phyloP scores from a whole-genome alignment of 129 eudicot species.

The Arctium minus region DNA sequence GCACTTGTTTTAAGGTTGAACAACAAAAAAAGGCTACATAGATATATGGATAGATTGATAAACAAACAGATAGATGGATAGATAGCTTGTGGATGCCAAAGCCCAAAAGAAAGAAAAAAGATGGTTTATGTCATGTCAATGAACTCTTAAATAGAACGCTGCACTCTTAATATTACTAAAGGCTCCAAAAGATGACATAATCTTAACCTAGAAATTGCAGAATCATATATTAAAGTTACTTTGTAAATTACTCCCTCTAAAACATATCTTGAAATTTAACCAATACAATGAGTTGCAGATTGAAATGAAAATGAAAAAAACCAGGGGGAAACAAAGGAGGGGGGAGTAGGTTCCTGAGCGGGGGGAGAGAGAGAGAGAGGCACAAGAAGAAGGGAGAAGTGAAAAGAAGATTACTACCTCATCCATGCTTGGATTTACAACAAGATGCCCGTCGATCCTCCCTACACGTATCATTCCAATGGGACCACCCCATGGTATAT shows the following conservation, averaged over 20 bases:
- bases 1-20: too few relatives aligned
- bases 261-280: background rate
- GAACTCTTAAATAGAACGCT: too few relatives aligned
- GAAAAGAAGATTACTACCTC: slow-evolving; percentile 52
- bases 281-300: background rate
- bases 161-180: too few relatives aligned
- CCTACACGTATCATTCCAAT: slow-evolving; percentile 96
- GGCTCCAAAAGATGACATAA: too few relatives aligned
- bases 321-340: background rate
- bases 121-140: too few relatives aligned
- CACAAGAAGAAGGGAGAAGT: background rate
- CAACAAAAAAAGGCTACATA: too few relatives aligned
- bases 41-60: too few relatives aligned
- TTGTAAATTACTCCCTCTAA: background rate
- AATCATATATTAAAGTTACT: background rate
- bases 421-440: slow-evolving; percentile 92
- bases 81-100: too few relatives aligned
- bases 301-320: background rate
- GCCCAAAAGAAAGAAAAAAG: too few relatives aligned
- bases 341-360: background rate
- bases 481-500: slow-evolving; percentile 98
- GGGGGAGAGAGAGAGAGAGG: background rate
- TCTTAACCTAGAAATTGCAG: too few relatives aligned
- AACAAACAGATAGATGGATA: too few relatives aligned
- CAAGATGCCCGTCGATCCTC: slow-evolving; percentile 72